phyloP scores from a whole-genome alignment of 148 eudicot species.

The Bassia scoparia region DNA sequence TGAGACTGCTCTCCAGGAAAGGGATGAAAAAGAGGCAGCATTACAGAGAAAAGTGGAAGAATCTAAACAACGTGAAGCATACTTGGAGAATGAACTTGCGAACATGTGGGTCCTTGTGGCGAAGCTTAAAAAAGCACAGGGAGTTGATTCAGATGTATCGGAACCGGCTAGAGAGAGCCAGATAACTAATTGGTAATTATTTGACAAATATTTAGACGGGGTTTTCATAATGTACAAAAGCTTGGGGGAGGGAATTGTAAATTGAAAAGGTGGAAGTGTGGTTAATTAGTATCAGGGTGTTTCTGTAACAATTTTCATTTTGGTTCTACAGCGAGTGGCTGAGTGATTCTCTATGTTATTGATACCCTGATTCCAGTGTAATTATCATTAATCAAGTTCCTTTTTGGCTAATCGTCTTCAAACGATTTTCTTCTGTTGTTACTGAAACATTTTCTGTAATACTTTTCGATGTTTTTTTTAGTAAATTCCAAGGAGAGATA shows the following conservation, averaged over 20 bases:
- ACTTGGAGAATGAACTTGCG: conserved; percentile 92
- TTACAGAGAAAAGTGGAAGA: conserved; percentile 71
- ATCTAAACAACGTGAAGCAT: conserved; percentile 87
- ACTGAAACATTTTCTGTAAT: too few relatives aligned
- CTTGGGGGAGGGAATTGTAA: conserved; percentile 22
- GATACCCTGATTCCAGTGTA: conserved; percentile 24
- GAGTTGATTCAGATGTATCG: conserved; percentile 49
- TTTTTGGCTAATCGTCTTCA: not conserved
- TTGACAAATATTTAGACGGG: conserved; percentile 10
- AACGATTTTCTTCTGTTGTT: not conserved
- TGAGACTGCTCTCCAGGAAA: conserved; percentile 74
- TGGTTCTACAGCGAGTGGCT: not conserved
- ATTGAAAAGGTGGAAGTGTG: conserved; percentile 23
- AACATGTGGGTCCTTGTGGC: conserved; percentile 99
- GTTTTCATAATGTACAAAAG: conserved; percentile 20
- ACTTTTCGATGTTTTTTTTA: too few relatives aligned
- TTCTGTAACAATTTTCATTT: not conserved
- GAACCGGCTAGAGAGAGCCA: conserved; percentile 35
- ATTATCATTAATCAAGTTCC: conserved; percentile 20
- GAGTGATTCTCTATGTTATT: conserved; percentile 4
- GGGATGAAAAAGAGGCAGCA: conserved; percentile 62
- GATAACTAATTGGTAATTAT: conserved; percentile 26
- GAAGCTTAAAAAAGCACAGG: conserved; percentile 81
- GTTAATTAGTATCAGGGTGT: not conserved
- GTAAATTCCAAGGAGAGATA: too few relatives aligned